Conservation (phyloP, 78 protist species). For the Corallochytrium limacisporum region DNA sequence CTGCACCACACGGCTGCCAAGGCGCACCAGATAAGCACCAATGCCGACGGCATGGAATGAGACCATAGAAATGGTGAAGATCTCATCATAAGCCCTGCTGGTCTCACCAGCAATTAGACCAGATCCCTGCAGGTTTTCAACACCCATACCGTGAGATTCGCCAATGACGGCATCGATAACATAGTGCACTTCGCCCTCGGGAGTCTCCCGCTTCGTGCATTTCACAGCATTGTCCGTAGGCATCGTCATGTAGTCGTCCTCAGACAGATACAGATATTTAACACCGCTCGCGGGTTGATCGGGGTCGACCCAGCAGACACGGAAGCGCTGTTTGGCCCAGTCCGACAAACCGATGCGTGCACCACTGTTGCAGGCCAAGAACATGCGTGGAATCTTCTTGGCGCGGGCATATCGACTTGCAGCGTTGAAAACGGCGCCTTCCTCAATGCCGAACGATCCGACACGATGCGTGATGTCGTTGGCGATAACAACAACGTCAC, state of each 20-base stretch:
- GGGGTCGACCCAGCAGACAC: constrained; percentile 51
- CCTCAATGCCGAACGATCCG: constrained; percentile 84
- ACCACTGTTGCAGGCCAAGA: constrained; percentile 86
- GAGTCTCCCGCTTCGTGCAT: constrained; percentile 20
- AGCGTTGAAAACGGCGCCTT: constrained; percentile 17
- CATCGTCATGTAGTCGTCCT: constrained; percentile 44
- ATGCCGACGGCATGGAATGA: constrained; percentile 93
- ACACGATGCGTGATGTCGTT: constrained; percentile 86
- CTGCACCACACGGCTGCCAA: constrained; percentile 83
- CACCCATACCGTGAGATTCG: constrained; percentile 78
- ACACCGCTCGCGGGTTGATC: constrained; percentile 42
- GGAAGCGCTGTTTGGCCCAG: constrained; percentile 53
- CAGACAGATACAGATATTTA: constrained; percentile 70
- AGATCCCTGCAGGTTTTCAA: constrained; percentile 89
- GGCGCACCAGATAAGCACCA: constrained; percentile 92
- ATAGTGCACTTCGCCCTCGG: constrained; percentile 33
- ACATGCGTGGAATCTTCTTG: constrained; percentile 72
- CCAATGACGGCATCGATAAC: constrained; percentile 50
- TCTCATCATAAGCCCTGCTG: constrained; percentile 66
- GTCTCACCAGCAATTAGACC: constrained; percentile 96
- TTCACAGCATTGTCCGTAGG: not conserved
- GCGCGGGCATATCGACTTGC: constrained; percentile 70
- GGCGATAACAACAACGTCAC: constrained; percentile 72
- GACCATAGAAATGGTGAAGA: constrained; percentile 76
- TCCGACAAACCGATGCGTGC: constrained; percentile 93